Conservation (phyloP, 257 asterid genomes). For the Solanum paucissectum region DNA sequence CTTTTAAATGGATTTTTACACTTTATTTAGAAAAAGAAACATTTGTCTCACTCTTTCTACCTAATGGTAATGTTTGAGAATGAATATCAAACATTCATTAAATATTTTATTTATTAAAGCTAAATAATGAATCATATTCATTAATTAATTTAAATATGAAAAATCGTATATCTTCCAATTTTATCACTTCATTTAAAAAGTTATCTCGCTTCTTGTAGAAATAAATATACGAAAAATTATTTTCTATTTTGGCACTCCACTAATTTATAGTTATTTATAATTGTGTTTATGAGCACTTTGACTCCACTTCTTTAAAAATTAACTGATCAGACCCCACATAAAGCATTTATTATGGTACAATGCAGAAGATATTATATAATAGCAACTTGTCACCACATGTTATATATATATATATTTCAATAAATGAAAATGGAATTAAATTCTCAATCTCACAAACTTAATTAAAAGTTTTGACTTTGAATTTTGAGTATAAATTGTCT, state of each 20-base stretch:
- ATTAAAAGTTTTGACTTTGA: not conserved
- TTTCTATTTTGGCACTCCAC: not conserved
- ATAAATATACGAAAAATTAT: too few relatives aligned
- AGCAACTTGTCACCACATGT: not conserved
- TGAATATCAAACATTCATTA: not conserved
- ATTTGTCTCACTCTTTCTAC: not conserved
- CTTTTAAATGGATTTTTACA: not conserved
- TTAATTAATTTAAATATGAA: too few relatives aligned
- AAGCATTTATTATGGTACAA: not conserved
- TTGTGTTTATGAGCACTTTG: not conserved
- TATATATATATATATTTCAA: not conserved
- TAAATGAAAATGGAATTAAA: not conserved
- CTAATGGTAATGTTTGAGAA: not conserved
- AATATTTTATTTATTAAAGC: not conserved
- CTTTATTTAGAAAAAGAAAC: not conserved
- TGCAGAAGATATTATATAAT: not conserved
- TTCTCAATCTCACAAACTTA: not conserved
- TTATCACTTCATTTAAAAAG: not conserved
- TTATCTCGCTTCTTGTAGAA: not conserved
- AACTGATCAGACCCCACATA: not conserved
- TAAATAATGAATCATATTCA: not conserved
- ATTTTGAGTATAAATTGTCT: not conserved
- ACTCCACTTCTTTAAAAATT: not conserved
- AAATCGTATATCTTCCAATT: not conserved
- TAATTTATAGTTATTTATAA: too few relatives aligned